These are phyloP conservation scores for Talaromyces sp. DNA, from an alignment of 2,329 filamentous ascomycete species.

Conservation along the genomic window DNA sequence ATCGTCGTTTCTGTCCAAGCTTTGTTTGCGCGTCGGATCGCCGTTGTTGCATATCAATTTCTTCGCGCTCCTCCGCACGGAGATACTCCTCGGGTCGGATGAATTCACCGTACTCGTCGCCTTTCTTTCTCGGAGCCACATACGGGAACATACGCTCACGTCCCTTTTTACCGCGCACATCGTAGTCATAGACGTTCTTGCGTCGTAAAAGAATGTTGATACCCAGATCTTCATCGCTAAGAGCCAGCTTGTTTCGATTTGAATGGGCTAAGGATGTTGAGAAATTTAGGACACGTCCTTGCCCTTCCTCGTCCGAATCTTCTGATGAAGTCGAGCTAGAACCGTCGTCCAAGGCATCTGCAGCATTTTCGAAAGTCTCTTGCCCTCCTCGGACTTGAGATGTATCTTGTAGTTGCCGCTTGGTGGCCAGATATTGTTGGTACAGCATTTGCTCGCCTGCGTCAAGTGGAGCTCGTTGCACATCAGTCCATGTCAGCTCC, in stretches of 20 bases:
- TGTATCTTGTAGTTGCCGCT: constrained; percentile 82
- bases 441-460: constrained; percentile 79
- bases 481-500: constrained; percentile 63
- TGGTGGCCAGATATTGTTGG: constrained; percentile 88
- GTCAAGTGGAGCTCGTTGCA: constrained; percentile 67
- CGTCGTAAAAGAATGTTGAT: constrained; percentile 87
- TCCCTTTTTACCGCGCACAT: constrained; percentile 87
- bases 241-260: constrained; percentile 79
- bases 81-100: constrained; percentile 94
- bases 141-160: constrained; percentile 91
- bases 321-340: constrained; percentile 87
- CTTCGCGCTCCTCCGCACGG: constrained; percentile 86
- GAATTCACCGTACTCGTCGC: constrained; percentile 90
- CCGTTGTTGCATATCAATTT: constrained; percentile 65
- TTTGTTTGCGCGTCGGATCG: constrained; percentile 60
- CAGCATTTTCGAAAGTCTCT: constrained; percentile 71
- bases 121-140: constrained; percentile 73
- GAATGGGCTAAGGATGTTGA: constrained; percentile 83
- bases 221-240: constrained; percentile 87
- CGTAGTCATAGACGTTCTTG: constrained; percentile 90
- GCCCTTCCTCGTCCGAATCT: constrained; percentile 85
- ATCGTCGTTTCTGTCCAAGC: constrained; percentile 90
- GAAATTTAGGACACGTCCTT: constrained; percentile 87
- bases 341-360: constrained; percentile 72
- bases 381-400: constrained; percentile 71